Conservation (phyloP, 2,329 filamentous ascomycete genomes). For the Canariomyces notabilis region DNA sequence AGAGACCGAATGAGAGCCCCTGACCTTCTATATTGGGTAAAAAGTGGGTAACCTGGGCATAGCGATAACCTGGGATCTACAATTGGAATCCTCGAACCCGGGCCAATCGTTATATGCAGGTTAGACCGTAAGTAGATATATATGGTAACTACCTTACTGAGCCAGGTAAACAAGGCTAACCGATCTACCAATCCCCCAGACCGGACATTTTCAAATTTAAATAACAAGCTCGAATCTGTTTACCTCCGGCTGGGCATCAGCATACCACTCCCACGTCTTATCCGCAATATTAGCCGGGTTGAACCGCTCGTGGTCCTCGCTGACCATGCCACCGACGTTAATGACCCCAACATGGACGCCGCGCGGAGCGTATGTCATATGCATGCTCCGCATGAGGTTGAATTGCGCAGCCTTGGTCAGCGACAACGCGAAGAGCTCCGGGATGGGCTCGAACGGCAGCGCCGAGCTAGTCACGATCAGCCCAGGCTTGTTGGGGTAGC, state of each 20-base stretch:
- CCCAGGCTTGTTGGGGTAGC: constrained; percentile 35
- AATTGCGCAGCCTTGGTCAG: constrained; percentile 48
- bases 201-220: too few relatives aligned
- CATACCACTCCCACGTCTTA: constrained; percentile 40
- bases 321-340: constrained; percentile 40
- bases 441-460: constrained; percentile 43
- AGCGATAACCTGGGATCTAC: too few relatives aligned
- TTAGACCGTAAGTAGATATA: too few relatives aligned
- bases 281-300: constrained; percentile 43
- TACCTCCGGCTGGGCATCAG: too few relatives aligned
- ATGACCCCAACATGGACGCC: constrained; percentile 45
- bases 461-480: constrained; percentile 45
- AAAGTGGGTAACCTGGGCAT: too few relatives aligned
- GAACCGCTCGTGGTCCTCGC: constrained; percentile 34
- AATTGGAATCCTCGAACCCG: too few relatives aligned
- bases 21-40: too few relatives aligned
- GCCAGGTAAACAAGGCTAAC: too few relatives aligned
- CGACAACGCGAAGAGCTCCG: constrained; percentile 44
- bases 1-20: too few relatives aligned
- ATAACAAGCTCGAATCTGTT: constrained; percentile 38
- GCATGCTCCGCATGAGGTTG: constrained; percentile 43
- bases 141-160: too few relatives aligned
- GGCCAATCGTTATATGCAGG: too few relatives aligned
- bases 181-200: too few relatives aligned
- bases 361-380: constrained; percentile 33